A percentile compares a stretch with the other conserved stretches of the same genome.
Conservation (phyloP, 305 asterid species). For the Ajuga reptans region DNA sequence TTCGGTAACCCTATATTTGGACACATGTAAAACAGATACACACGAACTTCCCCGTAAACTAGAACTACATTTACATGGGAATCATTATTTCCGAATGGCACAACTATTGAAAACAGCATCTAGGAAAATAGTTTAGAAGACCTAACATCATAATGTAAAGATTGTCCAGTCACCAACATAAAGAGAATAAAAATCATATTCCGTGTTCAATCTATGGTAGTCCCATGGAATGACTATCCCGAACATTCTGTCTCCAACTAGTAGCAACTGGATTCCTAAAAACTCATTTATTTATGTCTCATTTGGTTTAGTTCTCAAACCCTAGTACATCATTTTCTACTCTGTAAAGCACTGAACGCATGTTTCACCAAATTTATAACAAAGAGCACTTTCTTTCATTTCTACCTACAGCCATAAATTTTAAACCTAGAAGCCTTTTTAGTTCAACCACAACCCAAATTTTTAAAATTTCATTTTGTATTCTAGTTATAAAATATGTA, state of each 20-base stretch:
- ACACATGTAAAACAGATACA: background rate
- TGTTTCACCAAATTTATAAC: background rate
- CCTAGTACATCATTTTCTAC: background rate
- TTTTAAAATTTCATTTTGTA: background rate
- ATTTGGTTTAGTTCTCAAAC: background rate
- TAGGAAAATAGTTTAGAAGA: background rate
- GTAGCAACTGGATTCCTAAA: background rate
- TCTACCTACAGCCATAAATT: background rate
- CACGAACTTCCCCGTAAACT: background rate
- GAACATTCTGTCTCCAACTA: background rate
- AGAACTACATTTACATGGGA: too few species aligned
- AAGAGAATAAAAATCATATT: background rate
- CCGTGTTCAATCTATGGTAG: background rate
- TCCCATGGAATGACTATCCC: background rate
- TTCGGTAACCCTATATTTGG: background rate
- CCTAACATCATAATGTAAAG: background rate
- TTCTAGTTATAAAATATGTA: background rate
- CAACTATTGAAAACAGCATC: background rate
- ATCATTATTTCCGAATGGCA: too few species aligned
- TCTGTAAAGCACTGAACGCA: background rate
- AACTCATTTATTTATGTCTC: background rate
- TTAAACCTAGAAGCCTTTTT: background rate
- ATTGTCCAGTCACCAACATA: background rate
- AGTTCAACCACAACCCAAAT: background rate
- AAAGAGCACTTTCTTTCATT: background rate